phyloP scores from a whole-genome alignment of 2,329 filamentous ascomycete species.

The Cladobotryum protrusum region DNA sequence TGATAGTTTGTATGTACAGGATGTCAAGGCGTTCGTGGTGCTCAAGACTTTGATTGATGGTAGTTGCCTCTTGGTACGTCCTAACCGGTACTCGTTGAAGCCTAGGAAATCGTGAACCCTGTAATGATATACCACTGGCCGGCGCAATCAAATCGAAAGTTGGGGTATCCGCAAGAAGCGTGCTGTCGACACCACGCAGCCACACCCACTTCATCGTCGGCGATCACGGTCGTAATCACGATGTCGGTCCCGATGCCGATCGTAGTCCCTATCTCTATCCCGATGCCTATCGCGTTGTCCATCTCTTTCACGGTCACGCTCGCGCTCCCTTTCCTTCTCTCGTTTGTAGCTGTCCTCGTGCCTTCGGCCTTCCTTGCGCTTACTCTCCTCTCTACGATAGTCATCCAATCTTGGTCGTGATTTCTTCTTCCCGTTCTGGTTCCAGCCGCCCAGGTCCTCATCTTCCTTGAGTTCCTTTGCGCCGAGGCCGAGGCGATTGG shows the following conservation, averaged over 20 bases:
- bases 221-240: conserved; percentile 13
- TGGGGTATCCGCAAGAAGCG: too few relatives aligned
- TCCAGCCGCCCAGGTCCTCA: conserved; percentile 74
- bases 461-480: conserved; percentile 71
- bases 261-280: conserved; percentile 22
- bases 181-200: too few relatives aligned
- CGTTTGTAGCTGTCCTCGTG: conserved; percentile 42
- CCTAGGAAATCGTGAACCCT: too few relatives aligned
- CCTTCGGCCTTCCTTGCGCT: conserved; percentile 37
- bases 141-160: too few relatives aligned
- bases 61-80: too few relatives aligned
- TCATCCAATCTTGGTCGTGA: conserved; percentile 43
- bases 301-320: conserved; percentile 32
- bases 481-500: conserved; percentile 80
- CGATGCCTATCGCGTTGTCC: conserved; percentile 30
- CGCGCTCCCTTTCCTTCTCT: conserved; percentile 39
- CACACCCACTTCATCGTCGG: conserved; percentile 6
- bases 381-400: conserved; percentile 40
- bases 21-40: not conserved
- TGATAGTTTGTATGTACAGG: not conserved
- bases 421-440: conserved; percentile 57
- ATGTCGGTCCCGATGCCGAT: conserved; percentile 14
- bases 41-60: too few relatives aligned
- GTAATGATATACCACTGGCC: too few relatives aligned
- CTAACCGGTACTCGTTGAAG: too few relatives aligned